Evolutionary conservation across 2,329 filamentous ascomycete species (phyloP).

Genomic region (Dactylellina parvicollis): DNA sequence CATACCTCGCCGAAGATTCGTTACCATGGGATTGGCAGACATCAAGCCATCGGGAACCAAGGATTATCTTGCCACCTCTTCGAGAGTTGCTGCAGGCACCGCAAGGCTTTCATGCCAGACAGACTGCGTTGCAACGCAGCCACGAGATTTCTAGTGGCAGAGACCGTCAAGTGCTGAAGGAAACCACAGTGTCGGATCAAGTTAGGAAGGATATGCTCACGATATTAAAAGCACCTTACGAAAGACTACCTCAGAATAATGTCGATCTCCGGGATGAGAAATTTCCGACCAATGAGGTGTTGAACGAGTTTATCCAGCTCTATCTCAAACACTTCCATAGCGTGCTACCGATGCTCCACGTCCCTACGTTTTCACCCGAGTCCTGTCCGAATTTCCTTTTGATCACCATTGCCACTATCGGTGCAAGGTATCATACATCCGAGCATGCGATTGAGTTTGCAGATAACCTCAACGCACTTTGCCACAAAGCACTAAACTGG

Average conservation of each 20-base stretch:
- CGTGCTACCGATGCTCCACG: constrained; percentile 60
- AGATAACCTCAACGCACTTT: constrained; percentile 58
- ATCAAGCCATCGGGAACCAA: constrained; percentile 55
- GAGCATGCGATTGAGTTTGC: constrained; percentile 58
- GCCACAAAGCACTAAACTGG: constrained; percentile 57
- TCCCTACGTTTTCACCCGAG: constrained; percentile 56
- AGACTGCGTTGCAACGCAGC: constrained; percentile 34
- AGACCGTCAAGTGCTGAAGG: constrained; percentile 35
- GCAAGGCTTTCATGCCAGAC: constrained; percentile 50
- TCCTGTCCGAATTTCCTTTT: constrained; percentile 57
- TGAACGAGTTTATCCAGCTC: constrained; percentile 59
- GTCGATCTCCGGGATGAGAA: constrained; percentile 55
- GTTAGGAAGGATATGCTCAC: constrained; percentile 57
- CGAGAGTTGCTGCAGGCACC: constrained; percentile 57
- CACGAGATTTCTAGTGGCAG: constrained; percentile 34
- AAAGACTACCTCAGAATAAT: constrained; percentile 56
- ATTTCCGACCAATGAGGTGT: constrained; percentile 58
- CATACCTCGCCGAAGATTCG: constrained; percentile 55
- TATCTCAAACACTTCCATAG: constrained; percentile 60
- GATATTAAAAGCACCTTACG: constrained; percentile 56
- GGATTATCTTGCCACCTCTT: constrained; percentile 57
- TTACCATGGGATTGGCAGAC: constrained; percentile 58
- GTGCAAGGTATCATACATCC: constrained; percentile 57
- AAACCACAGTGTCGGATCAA: constrained; percentile 52
- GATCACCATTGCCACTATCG: constrained; percentile 58